Evolutionary conservation across 176 grass and related monocot genomes (phyloP), one percentile per base, ranked within the genome.

Genomic region (Oryza australiensis): DNA sequence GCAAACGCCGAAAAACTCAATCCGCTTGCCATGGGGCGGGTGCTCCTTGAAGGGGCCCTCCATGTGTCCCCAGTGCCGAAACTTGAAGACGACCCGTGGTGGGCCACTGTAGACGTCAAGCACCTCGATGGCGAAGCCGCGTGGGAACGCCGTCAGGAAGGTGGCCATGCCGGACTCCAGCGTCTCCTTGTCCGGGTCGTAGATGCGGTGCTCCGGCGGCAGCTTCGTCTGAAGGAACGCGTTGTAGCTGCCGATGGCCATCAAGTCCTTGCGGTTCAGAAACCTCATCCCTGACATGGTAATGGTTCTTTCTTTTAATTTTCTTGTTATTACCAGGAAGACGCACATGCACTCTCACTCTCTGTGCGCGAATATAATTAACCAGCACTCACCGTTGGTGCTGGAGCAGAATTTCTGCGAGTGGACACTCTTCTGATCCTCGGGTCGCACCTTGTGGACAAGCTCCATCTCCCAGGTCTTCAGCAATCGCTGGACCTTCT

Each of bases 381-480:
- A 18, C 2, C 7, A 53, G 68, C 15, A n/a, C 45, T 27, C n/a
- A 92, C 93, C 94, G 66, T 97, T 94, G 71, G 88, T 82, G 73
- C 82, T 91, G 22, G 84, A 5, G 13, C 6, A 20, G 28, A 82
- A 94, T 4, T 67, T 83, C 0, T 72, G 9, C 0, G 75, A 15
- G 63, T 88, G 69, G 53, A 97, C 51, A 26, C 66, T 86, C 79
- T 97, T 97, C 46, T 62, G 90, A 74, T 97, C 91, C 34, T 97
- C 51, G 9, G 87, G 68, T 0, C 87, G 87, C n/a, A 46, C 60
- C 78, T 97, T 97, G 85, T 94, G 94, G 22, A 88, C n/a, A 0
- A 91, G 8, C 85, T 94, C 94, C 91, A 94, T 97, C 66, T 97
- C 94, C 82, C 80, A 97, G 6, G 87, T 84, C 82, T 97, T 97